Percentiles rank a stretch among this genome's conserved stretches.
These are phyloP conservation scores for Austroboletus eburneus DNA, from an alignment of 768 basidiomycete genomes.

Conservation along the genomic window DNA sequence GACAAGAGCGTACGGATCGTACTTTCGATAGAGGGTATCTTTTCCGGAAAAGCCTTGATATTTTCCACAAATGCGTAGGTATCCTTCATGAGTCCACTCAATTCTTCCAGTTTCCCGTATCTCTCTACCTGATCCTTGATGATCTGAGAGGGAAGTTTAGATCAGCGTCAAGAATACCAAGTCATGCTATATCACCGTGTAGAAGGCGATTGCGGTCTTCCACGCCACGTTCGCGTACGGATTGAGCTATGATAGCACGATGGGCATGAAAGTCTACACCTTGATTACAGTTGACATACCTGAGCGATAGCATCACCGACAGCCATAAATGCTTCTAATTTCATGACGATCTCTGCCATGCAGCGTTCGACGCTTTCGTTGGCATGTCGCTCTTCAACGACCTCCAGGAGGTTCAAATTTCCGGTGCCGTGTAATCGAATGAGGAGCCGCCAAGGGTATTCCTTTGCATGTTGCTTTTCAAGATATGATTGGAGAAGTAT, in stretches of 20 bases:
- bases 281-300: slow-evolving; percentile 2
- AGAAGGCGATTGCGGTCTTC: slow-evolving; percentile 26
- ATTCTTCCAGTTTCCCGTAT: slow-evolving; percentile 22
- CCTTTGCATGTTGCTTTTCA: neutral
- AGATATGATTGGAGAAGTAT: slow-evolving; percentile 14
- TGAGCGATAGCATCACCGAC: slow-evolving; percentile 20
- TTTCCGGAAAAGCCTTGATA: slow-evolving; percentile 25
- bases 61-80: slow-evolving; percentile 31
- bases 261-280: neutral
- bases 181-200: slow-evolving; percentile 15
- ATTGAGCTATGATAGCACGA: slow-evolving; percentile 13
- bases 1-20: slow-evolving; percentile 23
- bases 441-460: slow-evolving; percentile 17
- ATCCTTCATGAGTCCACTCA: slow-evolving; percentile 29
- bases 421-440: slow-evolving; percentile 16
- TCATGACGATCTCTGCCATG: slow-evolving; percentile 20
- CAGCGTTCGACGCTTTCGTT: slow-evolving; percentile 13
- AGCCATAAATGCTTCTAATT: slow-evolving; percentile 24
- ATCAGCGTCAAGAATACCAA: neutral
- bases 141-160: slow-evolving; percentile 18
- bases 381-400: neutral
- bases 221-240: slow-evolving; percentile 27
- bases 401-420: neutral
- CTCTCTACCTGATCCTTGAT: slow-evolving; percentile 27
- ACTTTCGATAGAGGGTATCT: slow-evolving; percentile 25